Base-by-base conservation (phyloP, 1,139 yeast genomes). In the Scheffersomyces stambukii region DNA sequence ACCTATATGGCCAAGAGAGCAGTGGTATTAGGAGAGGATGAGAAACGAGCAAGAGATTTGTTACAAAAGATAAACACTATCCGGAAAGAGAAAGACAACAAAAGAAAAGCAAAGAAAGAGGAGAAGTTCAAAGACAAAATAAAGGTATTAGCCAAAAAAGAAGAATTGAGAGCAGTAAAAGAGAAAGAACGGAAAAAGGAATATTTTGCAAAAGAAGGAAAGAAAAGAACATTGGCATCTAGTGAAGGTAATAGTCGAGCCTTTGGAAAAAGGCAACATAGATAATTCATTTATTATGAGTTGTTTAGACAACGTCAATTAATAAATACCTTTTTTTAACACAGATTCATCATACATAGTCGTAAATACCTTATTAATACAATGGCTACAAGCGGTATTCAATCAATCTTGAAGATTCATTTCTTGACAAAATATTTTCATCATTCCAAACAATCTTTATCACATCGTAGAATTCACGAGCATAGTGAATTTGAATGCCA, bases 1-100 rank as follows among this genome's bases (percentile, higher is more conserved):
- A 77, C 95, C 0, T 91, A 91, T 54, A 58, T 83, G 75, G 81
- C 80, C 39, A 89, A 88, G 66, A 78, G 98, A 51, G 98, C 98
- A 1, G 96, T 91, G 33, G 93, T 89, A 4, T 64, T 89, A 29
- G 84, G 81, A 24, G 95, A 93, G 15, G 96, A 88, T 36, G 97
- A 89, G 54, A 86, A 85, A 79, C 84, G 85, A 64, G 91, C 95
- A 13, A 75, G 97, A 45, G 82, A 86, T 23, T 73, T 91, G 59
- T 75, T 91, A 72, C 93, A 82, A 54, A 85, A 85, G 60, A 79
- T 91, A 32, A 75, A 83, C 43, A 85, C 96, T 0, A 65, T 93
- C 31, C 76, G 85, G 45, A 84, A 80, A 47, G 94, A 83, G 35
- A 91, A 91, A 64, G 96, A 85, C 21, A 72, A 77, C 28, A 88